Percentiles rank a stretch among this genome's conserved stretches.
phyloP scores from a whole-genome alignment of 352 stramenopile species.

The Thalassiosira hispida region DNA sequence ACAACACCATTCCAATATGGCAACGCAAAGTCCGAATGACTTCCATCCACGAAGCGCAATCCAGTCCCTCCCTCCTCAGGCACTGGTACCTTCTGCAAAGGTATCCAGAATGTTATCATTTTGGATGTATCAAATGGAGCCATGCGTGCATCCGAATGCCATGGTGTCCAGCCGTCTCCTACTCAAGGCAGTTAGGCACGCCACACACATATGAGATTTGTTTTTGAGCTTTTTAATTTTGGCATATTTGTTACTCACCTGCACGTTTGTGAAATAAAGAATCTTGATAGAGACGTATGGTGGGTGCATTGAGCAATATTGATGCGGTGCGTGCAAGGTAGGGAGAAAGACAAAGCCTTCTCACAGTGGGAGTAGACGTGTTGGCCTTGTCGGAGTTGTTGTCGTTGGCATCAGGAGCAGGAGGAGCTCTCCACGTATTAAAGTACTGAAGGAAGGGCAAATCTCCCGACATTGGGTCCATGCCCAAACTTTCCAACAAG shows the following conservation, averaged over 20 bases:
- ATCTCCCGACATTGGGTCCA: slow-evolving; percentile 46
- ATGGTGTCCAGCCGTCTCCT: slow-evolving; percentile 84
- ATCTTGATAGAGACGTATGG: slow-evolving; percentile 80
- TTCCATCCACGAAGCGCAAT: slow-evolving; percentile 81
- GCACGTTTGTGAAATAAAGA: slow-evolving; percentile 84
- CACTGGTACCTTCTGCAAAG: slow-evolving; percentile 74
- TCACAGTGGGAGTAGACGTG: slow-evolving; percentile 37
- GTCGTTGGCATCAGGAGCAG: slow-evolving; percentile 5
- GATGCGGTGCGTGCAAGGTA: slow-evolving; percentile 73
- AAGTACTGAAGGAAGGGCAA: slow-evolving; percentile 87
- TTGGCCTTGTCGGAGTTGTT: slow-evolving; percentile 11
- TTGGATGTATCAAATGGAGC: slow-evolving; percentile 86
- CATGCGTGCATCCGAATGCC: slow-evolving; percentile 87
- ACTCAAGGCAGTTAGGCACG: too few species aligned
- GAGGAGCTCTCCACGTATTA: slow-evolving; percentile 70
- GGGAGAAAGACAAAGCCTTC: slow-evolving; percentile 62
- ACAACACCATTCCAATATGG: slow-evolving; percentile 84
- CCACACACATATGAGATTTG: too few species aligned
- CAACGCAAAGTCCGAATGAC: slow-evolving; percentile 86
- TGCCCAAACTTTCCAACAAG: slow-evolving; percentile 64
- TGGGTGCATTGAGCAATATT: slow-evolving; percentile 72
- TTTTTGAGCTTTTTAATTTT: too few species aligned
- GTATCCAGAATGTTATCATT: slow-evolving; percentile 88
- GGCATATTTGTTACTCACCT: too few species aligned
- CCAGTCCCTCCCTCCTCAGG: slow-evolving; percentile 72